These are phyloP conservation scores for Cutaneotrichosporon dermatis DNA, from an alignment of 1,284 basidiomycete genomes.

Conservation along the genomic window DNA sequence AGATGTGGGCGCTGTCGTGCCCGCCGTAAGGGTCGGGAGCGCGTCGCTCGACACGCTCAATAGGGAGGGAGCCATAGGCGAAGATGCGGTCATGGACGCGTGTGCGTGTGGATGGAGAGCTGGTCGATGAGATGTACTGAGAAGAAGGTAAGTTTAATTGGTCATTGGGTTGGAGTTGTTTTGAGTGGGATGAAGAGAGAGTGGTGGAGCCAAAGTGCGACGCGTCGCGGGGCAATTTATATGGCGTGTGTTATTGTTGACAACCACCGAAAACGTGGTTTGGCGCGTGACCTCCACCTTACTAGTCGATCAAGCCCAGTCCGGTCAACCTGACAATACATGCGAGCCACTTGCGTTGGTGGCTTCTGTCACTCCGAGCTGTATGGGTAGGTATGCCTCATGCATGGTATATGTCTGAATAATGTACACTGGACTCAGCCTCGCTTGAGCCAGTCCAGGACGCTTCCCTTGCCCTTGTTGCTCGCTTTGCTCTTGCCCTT, in stretches of 20 bases:
- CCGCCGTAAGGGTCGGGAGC: conserved; percentile 8
- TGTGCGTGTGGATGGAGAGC: background rate
- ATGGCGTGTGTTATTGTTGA: background rate
- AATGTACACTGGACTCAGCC: background rate
- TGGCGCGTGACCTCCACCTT: background rate
- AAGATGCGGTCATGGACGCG: conserved; percentile 1
- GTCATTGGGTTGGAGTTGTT: too few species aligned
- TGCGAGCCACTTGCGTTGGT: background rate
- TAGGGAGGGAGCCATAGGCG: conserved; percentile 9
- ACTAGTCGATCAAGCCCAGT: background rate
- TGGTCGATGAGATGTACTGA: background rate
- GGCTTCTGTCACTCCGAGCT: background rate
- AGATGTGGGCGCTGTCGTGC: background rate
- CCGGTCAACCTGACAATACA: background rate
- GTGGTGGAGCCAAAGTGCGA: conserved; percentile 1
- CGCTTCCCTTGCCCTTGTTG: conserved; percentile 11
- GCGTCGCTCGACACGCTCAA: conserved; percentile 6
- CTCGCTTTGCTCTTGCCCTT: background rate
- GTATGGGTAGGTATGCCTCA: background rate
- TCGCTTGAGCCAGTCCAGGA: conserved; percentile 26
- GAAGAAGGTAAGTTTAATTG: background rate
- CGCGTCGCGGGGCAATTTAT: conserved; percentile 6
- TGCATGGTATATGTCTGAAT: conserved; percentile 4
- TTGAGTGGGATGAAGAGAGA: background rate
- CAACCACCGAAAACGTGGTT: background rate